These are phyloP conservation scores for Xylariaceae sp. DNA, from an alignment of 2,329 filamentous ascomycete genomes.

Conservation along the genomic window DNA sequence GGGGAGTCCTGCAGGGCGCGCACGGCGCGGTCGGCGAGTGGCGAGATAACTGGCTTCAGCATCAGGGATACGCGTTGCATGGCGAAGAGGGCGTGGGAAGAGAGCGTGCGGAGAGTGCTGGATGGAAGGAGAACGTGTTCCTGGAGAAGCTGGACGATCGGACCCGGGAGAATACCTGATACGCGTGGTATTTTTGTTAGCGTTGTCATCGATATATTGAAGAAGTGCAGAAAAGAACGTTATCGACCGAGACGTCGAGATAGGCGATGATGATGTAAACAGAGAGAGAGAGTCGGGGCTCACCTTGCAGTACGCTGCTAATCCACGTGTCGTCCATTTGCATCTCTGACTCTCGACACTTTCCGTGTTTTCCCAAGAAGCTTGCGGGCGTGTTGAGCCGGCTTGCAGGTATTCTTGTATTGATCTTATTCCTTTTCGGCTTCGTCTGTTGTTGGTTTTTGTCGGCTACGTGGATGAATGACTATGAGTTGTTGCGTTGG, in stretches of 20 bases:
- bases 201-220: not conserved
- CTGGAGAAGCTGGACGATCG: conserved; percentile 40
- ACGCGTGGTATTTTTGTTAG: not conserved
- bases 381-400: not conserved
- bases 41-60: conserved; percentile 40
- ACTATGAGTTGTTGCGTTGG: too few species aligned
- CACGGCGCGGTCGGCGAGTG: conserved; percentile 39
- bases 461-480: not conserved
- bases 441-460: not conserved
- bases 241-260: not conserved
- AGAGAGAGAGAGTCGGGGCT: not conserved
- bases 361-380: not conserved
- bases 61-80: conserved; percentile 24
- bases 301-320: conserved; percentile 30
- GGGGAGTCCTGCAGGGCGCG: conserved; percentile 36
- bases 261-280: not conserved
- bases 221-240: too few species aligned
- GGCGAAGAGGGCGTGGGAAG: conserved; percentile 32
- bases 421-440: not conserved
- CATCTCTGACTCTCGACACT: conserved; percentile 10
- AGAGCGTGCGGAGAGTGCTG: conserved; percentile 41
- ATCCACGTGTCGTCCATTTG: conserved; percentile 26
- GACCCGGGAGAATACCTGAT: conserved; percentile 40
- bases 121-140: conserved; percentile 43
- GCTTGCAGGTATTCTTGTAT: not conserved